phyloP scores from a whole-genome alignment of 2,329 filamentous ascomycete genomes.

The Penicillium thymicola region DNA sequence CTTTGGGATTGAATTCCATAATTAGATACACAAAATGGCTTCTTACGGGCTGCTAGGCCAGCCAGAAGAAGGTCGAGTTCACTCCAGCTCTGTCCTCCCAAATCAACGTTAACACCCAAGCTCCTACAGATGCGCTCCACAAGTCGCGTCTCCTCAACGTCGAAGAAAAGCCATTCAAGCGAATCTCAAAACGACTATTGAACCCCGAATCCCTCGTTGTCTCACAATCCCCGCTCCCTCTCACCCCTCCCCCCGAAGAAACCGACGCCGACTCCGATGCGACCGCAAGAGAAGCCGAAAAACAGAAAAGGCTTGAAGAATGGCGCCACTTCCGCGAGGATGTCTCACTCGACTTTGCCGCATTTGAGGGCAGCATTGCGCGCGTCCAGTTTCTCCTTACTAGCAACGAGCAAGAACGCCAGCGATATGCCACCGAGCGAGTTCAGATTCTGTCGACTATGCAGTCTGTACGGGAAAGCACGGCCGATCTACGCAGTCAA shows the following conservation, averaged over 20 bases:
- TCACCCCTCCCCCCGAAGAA: slow-evolving; percentile 66
- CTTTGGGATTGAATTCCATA: not conserved
- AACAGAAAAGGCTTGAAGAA: slow-evolving; percentile 52
- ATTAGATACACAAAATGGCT: slow-evolving; percentile 43
- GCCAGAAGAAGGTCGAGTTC: slow-evolving; percentile 52
- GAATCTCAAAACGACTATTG: slow-evolving; percentile 77
- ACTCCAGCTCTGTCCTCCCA: slow-evolving; percentile 5
- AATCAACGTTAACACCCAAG: slow-evolving; percentile 18
- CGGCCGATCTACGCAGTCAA: slow-evolving; percentile 66
- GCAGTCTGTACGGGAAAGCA: slow-evolving; percentile 72
- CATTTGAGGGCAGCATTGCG: slow-evolving; percentile 80
- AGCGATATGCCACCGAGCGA: slow-evolving; percentile 79
- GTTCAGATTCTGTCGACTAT: slow-evolving; percentile 74
- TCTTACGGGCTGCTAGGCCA: slow-evolving; percentile 68
- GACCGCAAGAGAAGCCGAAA: slow-evolving; percentile 45
- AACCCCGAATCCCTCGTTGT: slow-evolving; percentile 63
- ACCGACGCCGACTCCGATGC: slow-evolving; percentile 42
- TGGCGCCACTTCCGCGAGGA: slow-evolving; percentile 75
- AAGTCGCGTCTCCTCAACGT: slow-evolving; percentile 82
- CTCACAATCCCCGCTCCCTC: slow-evolving; percentile 53
- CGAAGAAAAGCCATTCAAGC: slow-evolving; percentile 88
- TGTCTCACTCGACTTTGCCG: slow-evolving; percentile 80
- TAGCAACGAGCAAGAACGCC: slow-evolving; percentile 78
- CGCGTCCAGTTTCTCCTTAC: slow-evolving; percentile 83
- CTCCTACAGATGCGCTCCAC: slow-evolving; percentile 68